These are phyloP conservation scores for Fagus crenata DNA, from an alignment of 306 rosid genomes.

Conservation along the genomic window DNA sequence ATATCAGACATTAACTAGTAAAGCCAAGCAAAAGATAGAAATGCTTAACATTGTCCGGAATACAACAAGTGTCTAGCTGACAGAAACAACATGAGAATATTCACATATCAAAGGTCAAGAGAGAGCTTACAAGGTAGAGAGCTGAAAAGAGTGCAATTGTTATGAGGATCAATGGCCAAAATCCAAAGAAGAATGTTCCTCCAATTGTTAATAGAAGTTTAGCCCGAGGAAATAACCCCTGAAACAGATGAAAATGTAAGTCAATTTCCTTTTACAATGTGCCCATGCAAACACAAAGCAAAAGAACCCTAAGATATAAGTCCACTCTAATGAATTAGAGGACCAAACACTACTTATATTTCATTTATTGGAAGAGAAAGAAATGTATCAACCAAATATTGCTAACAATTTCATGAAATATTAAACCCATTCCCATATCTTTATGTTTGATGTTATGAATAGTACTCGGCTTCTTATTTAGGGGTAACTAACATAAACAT, in stretches of 20 bases:
- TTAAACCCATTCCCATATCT: not conserved
- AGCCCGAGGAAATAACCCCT: conserved; percentile 95
- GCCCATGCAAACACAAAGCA: not conserved
- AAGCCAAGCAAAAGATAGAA: not conserved
- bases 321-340: conserved; percentile 1
- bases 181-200: conserved; percentile 94
- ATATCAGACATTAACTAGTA: conserved; percentile 16
- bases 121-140: conserved; percentile 68
- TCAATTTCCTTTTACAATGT: conserved; percentile 12
- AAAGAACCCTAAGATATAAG: conserved; percentile 12
- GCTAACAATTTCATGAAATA: not conserved
- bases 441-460: not conserved
- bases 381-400: not conserved
- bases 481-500: not conserved
- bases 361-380: not conserved
- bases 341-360: not conserved
- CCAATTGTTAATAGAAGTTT: conserved; percentile 78
- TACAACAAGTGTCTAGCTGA: not conserved
- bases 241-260: conserved; percentile 36
- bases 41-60: not conserved
- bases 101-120: conserved; percentile 10
- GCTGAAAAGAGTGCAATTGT: conserved; percentile 62
- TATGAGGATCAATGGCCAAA: conserved; percentile 84
- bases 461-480: not conserved
- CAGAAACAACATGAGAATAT: conserved; percentile 15